Base-by-base conservation (phyloP, 2,329 filamentous ascomycete genomes). In the Xylariaceae sp. region DNA sequence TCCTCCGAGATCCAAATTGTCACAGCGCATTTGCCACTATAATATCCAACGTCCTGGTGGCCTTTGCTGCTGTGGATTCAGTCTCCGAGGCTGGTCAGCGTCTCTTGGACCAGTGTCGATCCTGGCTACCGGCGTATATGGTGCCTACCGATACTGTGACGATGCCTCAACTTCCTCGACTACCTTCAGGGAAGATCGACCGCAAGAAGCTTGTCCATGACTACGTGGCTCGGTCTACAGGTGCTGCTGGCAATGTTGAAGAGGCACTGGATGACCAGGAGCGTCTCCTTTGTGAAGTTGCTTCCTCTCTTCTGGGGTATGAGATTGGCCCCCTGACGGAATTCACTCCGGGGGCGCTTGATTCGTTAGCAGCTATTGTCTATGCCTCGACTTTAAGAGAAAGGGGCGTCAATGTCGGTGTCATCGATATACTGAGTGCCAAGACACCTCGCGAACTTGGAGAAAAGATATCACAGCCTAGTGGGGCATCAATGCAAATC, bases 101-200 rank as follows among this genome's bases (percentile, higher is more conserved):
- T 18, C 65, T 94, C 9, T 54, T 75, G 21, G 56, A 69, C 12
- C 73, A 69, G 4, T 94, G 87, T 60, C 71, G 70, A 35, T 69
- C 71, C 35, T 94, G 88, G 86, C 69, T 96, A 2, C 87, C 88
- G 0, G 69, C 71, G 3, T 92, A 82, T 56, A 95, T 95, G 89
- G 64, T 94, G 1, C 89, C 89, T 0, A 73, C 75, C 3, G 83
- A 94, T 44, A 65, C 94, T 16, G 60, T 87, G 1, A 54, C 84
- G 1, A 63, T 84, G 46, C 50, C 69, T 1, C 66, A 72, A 7
- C 81, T 95, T 40, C 88, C 88, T 1, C 78, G 82, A 36, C 66
- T 95, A 14, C 70, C 88, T 2, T 94, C 88, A 1, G 89, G 89
- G 1, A 96, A 96, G 55, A 72, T 89, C 11, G 84, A 95, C 53